These are phyloP conservation scores for Leptographium galeiforme DNA, from an alignment of 2,329 filamentous ascomycete species.

Conservation along the genomic window DNA sequence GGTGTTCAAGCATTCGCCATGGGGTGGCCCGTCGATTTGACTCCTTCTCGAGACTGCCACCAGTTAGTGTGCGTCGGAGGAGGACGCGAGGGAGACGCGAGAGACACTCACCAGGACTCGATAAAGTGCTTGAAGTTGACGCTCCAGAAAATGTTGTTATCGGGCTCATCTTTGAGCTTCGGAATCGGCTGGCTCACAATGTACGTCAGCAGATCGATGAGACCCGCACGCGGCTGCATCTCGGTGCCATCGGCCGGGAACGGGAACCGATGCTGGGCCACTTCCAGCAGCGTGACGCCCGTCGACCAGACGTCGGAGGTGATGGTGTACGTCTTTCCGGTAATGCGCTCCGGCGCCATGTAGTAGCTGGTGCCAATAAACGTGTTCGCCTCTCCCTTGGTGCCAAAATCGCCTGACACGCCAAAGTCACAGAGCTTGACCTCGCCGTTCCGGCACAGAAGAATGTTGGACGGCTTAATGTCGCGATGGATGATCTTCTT, in stretches of 20 bases:
- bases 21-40: constrained; percentile 75
- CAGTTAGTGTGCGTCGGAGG: constrained; percentile 7
- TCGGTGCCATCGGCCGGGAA: constrained; percentile 95
- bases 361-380: constrained; percentile 99
- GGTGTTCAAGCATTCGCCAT: constrained; percentile 98
- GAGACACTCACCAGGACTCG: constrained; percentile 76
- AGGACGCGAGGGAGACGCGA: not conserved
- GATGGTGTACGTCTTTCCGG: constrained; percentile 94
- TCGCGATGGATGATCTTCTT: constrained; percentile 97
- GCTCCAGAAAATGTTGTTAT: constrained; percentile 83
- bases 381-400: constrained; percentile 95
- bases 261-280: constrained; percentile 96
- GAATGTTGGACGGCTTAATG: constrained; percentile 96
- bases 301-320: constrained; percentile 98
- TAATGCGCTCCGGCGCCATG: constrained; percentile 97
- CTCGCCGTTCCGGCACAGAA: constrained; percentile 80
- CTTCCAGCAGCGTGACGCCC: constrained; percentile 92
- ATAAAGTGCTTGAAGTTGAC: constrained; percentile 99
- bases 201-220: constrained; percentile 93
- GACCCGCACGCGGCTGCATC: constrained; percentile 80
- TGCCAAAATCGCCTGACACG: constrained; percentile 94
- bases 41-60: constrained; percentile 77
- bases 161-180: constrained; percentile 87
- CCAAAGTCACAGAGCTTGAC: constrained; percentile 98
- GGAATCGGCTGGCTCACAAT: constrained; percentile 94